A percentile compares a stretch with the other conserved stretches of the same genome.
Evolutionary conservation across 2,329 filamentous ascomycete genomes (phyloP).

Genomic region (Ophiostoma populinum): DNA sequence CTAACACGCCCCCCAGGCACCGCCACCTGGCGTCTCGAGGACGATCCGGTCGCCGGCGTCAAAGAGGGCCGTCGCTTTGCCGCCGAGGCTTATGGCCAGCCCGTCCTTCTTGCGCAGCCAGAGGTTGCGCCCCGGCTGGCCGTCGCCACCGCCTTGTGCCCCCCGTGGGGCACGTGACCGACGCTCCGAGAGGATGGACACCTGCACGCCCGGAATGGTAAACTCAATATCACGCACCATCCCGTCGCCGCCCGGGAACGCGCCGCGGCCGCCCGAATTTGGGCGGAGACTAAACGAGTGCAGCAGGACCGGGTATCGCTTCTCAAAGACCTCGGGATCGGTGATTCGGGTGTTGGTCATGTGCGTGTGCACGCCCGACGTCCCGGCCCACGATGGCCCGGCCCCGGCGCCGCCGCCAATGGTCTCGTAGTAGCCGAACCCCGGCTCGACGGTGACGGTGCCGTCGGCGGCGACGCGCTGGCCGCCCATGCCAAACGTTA

Average conservation of each 20-base stretch:
- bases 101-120: conserved; percentile 7
- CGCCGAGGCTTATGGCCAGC: conserved; percentile 34
- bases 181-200: conserved; percentile 20
- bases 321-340: conserved; percentile 19
- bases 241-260: conserved; percentile 19
- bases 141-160: conserved; percentile 17
- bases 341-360: conserved; percentile 20
- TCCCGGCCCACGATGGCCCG: conserved; percentile 16
- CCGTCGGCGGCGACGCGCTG: conserved; percentile 7
- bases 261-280: conserved; percentile 17
- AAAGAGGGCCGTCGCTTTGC: conserved; percentile 42
- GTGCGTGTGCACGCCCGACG: conserved; percentile 16
- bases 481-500: conserved; percentile 17
- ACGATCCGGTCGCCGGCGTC: conserved; percentile 41
- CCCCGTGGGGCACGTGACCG: conserved; percentile 20
- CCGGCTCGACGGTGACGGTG: conserved; percentile 12
- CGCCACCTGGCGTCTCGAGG: conserved; percentile 43
- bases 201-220: conserved; percentile 15
- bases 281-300: conserved; percentile 16
- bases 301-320: conserved; percentile 19
- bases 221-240: conserved; percentile 20
- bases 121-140: conserved; percentile 10
- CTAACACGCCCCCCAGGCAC: conserved; percentile 49
- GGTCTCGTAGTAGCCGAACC: conserved; percentile 18
- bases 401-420: conserved; percentile 20